Base-by-base conservation (phyloP, 768 basidiomycete species). In the Pholiota molesta region DNA sequence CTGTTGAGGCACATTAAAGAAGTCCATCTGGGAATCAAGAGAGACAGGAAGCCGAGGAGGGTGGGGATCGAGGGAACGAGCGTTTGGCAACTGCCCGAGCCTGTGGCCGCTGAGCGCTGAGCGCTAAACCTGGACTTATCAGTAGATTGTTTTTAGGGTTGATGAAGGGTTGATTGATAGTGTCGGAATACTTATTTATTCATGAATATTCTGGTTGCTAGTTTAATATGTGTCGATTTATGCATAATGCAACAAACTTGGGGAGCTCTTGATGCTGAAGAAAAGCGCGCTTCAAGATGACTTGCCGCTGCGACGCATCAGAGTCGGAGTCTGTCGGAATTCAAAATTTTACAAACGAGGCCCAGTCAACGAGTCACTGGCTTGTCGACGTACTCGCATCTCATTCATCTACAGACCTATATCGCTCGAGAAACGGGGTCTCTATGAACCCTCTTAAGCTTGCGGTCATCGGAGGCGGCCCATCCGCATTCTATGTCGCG, bases 401-500 rank as follows among this genome's bases (percentile, higher is more conserved):
- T 44, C 19, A 42, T 19, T 17, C 17, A 37, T 37, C 35, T 13
- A 16, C 35, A 37, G 35, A 16, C 35, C n/a, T 13, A 37, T 37
- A 9, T 37, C 35, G 11, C 6, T 9, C 7, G 11, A 37, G 14
- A 8, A 21, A 17, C 26, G 42, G 16, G 42, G 42, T 8, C 31
- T 13, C 44, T 31, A 67, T 70, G 63, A 70, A 65, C 47, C 61
- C 71, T 7, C 63, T 91, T 68, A 95, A 95, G 73, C 79, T 99
- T 31, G 97, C 94, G 13, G 87, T 98, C 66, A 80, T 98, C 21
- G 97, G 97, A n/a, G 91, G 87, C 6, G 97, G 97, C 0, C 97
- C 97, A 0, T 95, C 97, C n/a, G 94, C 91, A 0, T 97, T 98
- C 78, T 99, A 97, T 75, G 89, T 92, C 17, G 95, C 95, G 13